Conservation (phyloP, 768 basidiomycete genomes). For the Russula brevipes region DNA sequence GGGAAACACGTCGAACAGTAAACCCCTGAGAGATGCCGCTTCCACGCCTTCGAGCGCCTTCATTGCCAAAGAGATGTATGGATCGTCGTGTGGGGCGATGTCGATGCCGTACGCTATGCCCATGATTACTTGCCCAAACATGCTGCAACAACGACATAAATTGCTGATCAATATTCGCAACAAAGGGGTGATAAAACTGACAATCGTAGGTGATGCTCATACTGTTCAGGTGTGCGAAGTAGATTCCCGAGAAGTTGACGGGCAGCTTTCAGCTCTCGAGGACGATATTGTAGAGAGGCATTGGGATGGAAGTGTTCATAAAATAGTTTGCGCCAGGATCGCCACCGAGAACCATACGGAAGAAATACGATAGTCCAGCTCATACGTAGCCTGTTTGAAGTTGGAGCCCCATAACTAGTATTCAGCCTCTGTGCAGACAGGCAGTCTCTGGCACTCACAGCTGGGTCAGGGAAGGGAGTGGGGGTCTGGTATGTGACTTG, state of each 20-base stretch:
- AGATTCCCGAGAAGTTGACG: slow-evolving; percentile 20
- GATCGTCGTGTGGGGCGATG: slow-evolving; percentile 23
- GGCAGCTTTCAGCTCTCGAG: slow-evolving; percentile 17
- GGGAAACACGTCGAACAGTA: slow-evolving; percentile 22
- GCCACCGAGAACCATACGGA: slow-evolving; percentile 18
- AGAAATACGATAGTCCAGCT: slow-evolving; percentile 21
- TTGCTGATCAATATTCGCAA: slow-evolving; percentile 3
- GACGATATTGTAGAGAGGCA: slow-evolving; percentile 15
- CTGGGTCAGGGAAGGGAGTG: slow-evolving; percentile 13
- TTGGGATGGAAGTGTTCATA: slow-evolving; percentile 17
- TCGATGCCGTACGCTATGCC: slow-evolving; percentile 26
- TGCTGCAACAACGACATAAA: slow-evolving; percentile 11
- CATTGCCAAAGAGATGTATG: slow-evolving; percentile 23
- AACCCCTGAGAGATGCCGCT: slow-evolving; percentile 15
- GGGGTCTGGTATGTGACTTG: slow-evolving; percentile 3
- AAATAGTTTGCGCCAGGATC: slow-evolving; percentile 17
- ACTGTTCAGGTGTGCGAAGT: slow-evolving; percentile 13
- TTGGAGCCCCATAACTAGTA: neutral
- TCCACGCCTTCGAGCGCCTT: slow-evolving; percentile 21
- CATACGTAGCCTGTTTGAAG: slow-evolving; percentile 8
- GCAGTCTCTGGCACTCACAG: slow-evolving; percentile 7
- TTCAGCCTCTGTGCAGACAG: neutral
- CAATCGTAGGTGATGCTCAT: slow-evolving; percentile 18
- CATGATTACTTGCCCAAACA: slow-evolving; percentile 24
- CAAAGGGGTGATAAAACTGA: neutral